Conservation (phyloP, 192 early-diverging fungal genomes). For the Umbelopsis sp. region DNA sequence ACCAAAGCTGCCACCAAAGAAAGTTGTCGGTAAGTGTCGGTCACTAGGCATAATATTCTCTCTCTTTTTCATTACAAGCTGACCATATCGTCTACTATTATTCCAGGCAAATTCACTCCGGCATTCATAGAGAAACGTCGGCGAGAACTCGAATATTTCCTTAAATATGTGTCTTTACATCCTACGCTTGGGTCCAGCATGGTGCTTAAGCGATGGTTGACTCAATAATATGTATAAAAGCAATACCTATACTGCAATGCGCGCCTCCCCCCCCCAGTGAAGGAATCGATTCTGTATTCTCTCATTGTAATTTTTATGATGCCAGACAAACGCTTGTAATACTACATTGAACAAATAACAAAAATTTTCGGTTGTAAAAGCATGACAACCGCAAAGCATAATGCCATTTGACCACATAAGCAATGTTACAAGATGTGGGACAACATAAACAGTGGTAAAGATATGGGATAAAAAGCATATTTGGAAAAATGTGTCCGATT, state of each 20-base stretch:
- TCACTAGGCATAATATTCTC: neutral
- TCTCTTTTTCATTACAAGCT: neutral
- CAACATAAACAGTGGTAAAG: too few species aligned
- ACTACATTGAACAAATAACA: too few species aligned
- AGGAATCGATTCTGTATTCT: too few species aligned
- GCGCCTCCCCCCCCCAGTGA: too few species aligned
- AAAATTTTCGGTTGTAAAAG: too few species aligned
- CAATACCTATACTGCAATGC: neutral
- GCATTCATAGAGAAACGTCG: constrained; percentile 53
- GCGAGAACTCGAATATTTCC: constrained; percentile 56
- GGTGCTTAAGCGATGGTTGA: constrained; percentile 53
- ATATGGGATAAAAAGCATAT: too few species aligned
- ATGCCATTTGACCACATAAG: too few species aligned
- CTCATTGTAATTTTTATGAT: too few species aligned
- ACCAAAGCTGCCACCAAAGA: constrained; percentile 56
- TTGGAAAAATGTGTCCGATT: too few species aligned
- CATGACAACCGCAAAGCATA: too few species aligned
- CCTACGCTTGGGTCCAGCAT: constrained; percentile 47
- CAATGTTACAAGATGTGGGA: too few species aligned
- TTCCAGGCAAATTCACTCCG: constrained; percentile 46
- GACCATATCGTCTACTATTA: neutral
- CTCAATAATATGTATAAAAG: constrained; percentile 27
- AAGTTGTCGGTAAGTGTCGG: constrained; percentile 39
- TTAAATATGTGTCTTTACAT: constrained; percentile 55
- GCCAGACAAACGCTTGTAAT: too few species aligned